Base-by-base conservation (phyloP, 257 asterid genomes). In the Solanum tacnaense region DNA sequence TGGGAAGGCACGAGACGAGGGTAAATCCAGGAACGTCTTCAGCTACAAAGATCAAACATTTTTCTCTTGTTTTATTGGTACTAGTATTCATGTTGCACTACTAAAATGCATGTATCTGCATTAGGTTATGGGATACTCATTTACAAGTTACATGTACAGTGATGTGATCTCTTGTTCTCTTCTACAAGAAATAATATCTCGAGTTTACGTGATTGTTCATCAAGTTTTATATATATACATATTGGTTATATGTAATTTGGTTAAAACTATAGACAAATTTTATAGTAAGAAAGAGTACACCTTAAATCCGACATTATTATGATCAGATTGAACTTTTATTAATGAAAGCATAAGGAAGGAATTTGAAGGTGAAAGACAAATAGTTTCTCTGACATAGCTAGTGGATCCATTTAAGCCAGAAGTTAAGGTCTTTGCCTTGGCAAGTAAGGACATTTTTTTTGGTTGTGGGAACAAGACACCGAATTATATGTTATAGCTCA, bases 11-110 rank as follows among this genome's bases (percentile, higher is more conserved):
- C 32, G 89, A 90, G 87, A 35, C 21, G 84, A 75, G 85, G 1
- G 88, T 79, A 39, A 91, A 84, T 65, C 96, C 98, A 6, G 88
- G 91, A 79, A 92, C 94, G 1, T 92, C 95, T 1, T 23, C 91
- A 11, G 94, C 93, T 15, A 85, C 56, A 39, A 84, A 21, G 84
- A 31, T 60, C 60, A 13, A 52, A 38, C 34, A 25, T 78, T 76
- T 91, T 21, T 32, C 90, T 88, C 86, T 86, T 39, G 9, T 32
- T 16, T 18, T 91, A 81, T 88, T 75, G 27, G 12, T 46, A 12
- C 84, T 89, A 88, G 72, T 9, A 65, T 88, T 68, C 52, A 29
- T 71, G 72, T 46, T 86, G 68, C 21, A 35, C 46, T 36, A 62
- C 73, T 2, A 31, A 52, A 52, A 31, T 15, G 32, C 35, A 32